A percentile compares a stretch with the other conserved stretches of the same genome.
Evolutionary conservation across 176 grass and related monocot species (phyloP).

Genomic region (Dactylis glomerata): DNA sequence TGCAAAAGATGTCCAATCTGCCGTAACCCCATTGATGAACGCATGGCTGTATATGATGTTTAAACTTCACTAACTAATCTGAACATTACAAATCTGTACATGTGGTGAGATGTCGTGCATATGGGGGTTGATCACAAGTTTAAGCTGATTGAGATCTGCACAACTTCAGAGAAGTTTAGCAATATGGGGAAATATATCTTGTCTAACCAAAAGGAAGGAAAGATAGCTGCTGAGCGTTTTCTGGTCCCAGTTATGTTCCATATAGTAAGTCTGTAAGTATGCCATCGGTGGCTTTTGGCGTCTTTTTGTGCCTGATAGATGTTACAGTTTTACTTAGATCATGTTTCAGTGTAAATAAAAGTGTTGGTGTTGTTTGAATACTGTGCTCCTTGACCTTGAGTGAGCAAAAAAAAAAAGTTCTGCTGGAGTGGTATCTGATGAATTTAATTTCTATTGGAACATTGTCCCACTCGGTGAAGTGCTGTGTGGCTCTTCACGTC

Average conservation of each 20-base stretch:
- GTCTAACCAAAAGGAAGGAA: slow-evolving; percentile 55
- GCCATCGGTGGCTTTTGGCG: slow-evolving; percentile 16
- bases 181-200: slow-evolving; percentile 36
- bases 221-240: slow-evolving; percentile 36
- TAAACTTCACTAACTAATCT: slow-evolving; percentile 55
- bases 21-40: slow-evolving; percentile 81
- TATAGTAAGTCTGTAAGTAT: slow-evolving; percentile 62
- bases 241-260: slow-evolving; percentile 25
- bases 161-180: slow-evolving; percentile 50
- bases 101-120: slow-evolving; percentile 41
- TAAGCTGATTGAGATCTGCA: slow-evolving; percentile 56
- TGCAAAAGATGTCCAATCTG: slow-evolving; percentile 99
- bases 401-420: neutral
- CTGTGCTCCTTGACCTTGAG: slow-evolving; percentile 17
- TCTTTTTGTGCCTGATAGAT: slow-evolving; percentile 33
- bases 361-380: slow-evolving; percentile 11
- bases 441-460: neutral
- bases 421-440: neutral
- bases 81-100: slow-evolving; percentile 59
- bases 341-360: slow-evolving; percentile 50
- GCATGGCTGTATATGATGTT: slow-evolving; percentile 95
- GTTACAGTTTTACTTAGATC: neutral
- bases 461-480: neutral
- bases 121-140: slow-evolving; percentile 50
- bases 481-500: neutral